A percentile compares a stretch with the other conserved stretches of the same genome.
Conservation (phyloP, 164 flowering plant species). For the Sextonia rubra region DNA sequence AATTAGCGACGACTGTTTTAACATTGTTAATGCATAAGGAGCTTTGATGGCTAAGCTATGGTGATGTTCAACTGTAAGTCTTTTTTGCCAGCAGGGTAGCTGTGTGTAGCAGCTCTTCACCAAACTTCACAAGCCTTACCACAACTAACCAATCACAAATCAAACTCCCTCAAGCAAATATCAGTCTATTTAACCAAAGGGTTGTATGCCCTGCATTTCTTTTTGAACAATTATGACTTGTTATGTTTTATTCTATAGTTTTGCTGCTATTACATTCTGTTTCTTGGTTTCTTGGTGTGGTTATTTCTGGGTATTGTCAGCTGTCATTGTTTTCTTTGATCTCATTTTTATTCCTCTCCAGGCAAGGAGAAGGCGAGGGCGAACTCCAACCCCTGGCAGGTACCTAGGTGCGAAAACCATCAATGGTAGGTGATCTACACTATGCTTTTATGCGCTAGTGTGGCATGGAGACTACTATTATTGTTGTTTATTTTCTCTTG, state of each 20-base stretch:
- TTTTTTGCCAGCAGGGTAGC: slow-evolving; percentile 82
- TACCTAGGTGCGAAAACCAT: slow-evolving; percentile 65
- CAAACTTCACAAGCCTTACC: slow-evolving; percentile 54
- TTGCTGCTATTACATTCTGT: not conserved
- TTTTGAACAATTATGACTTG: slow-evolving; percentile 24
- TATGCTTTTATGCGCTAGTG: not conserved
- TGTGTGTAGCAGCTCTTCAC: slow-evolving; percentile 95
- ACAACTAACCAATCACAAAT: slow-evolving; percentile 58
- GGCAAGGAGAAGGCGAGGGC: slow-evolving; percentile 76
- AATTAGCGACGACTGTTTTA: not conserved
- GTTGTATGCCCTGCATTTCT: slow-evolving; percentile 97
- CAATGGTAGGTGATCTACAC: slow-evolving; percentile 36
- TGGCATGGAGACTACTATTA: not conserved
- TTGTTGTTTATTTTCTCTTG: no score
- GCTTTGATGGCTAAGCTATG: slow-evolving; percentile 17
- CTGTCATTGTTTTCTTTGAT: slow-evolving; percentile 6
- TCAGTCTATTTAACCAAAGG: slow-evolving; percentile 64
- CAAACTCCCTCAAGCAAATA: slow-evolving; percentile 58
- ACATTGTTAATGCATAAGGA: not conserved
- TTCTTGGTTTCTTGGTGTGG: not conserved
- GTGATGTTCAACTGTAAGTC: slow-evolving; percentile 56
- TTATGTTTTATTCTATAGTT: not conserved
- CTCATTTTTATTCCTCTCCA: slow-evolving; percentile 9
- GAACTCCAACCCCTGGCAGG: slow-evolving; percentile 89
- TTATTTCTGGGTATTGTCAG: not conserved